Percentiles rank a stretch among this genome's conserved stretches.
Evolutionary conservation across 305 asterid genomes (phyloP).

Genomic region (Petunia hybrid): DNA sequence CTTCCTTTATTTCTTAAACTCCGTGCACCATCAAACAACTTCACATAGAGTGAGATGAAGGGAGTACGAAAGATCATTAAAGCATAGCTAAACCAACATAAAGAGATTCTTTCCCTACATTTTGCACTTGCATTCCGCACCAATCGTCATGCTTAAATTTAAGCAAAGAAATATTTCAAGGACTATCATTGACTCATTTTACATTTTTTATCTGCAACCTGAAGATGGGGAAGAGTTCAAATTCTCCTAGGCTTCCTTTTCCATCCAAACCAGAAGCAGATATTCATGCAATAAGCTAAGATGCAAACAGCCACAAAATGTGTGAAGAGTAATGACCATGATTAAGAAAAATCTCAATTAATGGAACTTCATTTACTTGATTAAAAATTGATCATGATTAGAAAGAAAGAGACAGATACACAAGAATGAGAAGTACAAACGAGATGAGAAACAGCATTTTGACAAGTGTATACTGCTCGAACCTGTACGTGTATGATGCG

Average conservation of each 20-base stretch:
- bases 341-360: background rate
- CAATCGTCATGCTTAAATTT: slow-evolving; percentile 1
- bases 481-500: slow-evolving; percentile 94
- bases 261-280: slow-evolving; percentile 1
- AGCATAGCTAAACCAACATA: background rate
- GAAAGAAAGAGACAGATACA: slow-evolving; percentile 23
- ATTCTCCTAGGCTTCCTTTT: background rate
- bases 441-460: background rate
- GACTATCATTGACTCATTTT: background rate
- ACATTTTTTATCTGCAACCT: background rate
- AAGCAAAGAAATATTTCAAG: background rate
- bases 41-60: too few relatives aligned
- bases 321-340: background rate
- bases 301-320: background rate
- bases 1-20: too few relatives aligned
- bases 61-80: too few relatives aligned
- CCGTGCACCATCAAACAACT: too few relatives aligned
- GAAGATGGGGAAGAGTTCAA: background rate
- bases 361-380: too few relatives aligned
- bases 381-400: background rate
- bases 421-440: slow-evolving; percentile 4
- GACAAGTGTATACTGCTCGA: slow-evolving; percentile 31
- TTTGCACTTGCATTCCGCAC: background rate
- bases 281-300: slow-evolving; percentile 7
- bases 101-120: slow-evolving; percentile 6